These are phyloP conservation scores for Carex cristatella DNA, from an alignment of 176 grass and related monocot species.

Conservation along the genomic window DNA sequence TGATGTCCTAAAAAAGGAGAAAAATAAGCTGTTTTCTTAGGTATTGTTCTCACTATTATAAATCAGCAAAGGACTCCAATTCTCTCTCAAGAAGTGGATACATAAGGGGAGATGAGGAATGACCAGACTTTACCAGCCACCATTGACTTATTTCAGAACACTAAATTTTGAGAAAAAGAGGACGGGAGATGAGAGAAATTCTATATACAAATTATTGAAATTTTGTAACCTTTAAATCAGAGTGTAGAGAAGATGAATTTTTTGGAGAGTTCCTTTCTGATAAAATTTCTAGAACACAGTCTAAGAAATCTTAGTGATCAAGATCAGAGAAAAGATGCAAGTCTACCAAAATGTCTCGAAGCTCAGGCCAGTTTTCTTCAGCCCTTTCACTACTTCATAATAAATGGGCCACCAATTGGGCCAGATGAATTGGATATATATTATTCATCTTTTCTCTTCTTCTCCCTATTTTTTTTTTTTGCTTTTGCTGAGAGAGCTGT, in stretches of 20 bases:
- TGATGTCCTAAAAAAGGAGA: background rate
- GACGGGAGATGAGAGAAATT: too few species aligned
- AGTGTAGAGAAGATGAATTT: too few species aligned
- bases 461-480: background rate
- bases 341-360: conserved; percentile 48
- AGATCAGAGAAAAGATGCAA: conserved; percentile 46
- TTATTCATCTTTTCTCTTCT: background rate
- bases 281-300: too few species aligned
- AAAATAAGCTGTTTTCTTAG: background rate
- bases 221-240: too few species aligned
- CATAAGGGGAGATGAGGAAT: too few species aligned
- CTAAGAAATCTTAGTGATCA: conserved; percentile 28
- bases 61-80: background rate
- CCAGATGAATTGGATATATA: background rate
- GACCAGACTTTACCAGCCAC: too few species aligned
- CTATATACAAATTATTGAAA: too few species aligned
- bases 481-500: background rate
- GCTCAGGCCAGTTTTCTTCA: conserved; percentile 34
- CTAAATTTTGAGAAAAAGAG: too few species aligned
- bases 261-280: too few species aligned
- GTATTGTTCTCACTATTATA: background rate
- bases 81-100: background rate
- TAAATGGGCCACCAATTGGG: background rate
- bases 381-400: conserved; percentile 1
- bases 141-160: background rate